Evolutionary conservation across 768 basidiomycete species (phyloP).

Genomic region (Pulveroboletus sp.): DNA sequence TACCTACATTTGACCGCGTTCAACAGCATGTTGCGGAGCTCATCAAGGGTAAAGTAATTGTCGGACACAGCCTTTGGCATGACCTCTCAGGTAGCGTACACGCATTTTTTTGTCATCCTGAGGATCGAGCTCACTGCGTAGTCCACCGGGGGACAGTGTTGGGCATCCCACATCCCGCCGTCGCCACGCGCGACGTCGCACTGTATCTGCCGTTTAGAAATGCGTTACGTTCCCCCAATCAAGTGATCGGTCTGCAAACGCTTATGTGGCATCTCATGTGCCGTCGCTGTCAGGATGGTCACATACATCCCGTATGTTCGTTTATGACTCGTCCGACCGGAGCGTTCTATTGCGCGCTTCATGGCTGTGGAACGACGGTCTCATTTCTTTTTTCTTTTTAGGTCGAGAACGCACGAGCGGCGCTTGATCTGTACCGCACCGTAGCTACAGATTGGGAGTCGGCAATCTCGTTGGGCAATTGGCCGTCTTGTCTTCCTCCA

Average conservation of each 20-base stretch:
- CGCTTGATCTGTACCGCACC: constrained; percentile 51
- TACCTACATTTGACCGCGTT: constrained; percentile 55
- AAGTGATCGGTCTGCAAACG: constrained; percentile 70
- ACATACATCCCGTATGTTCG: constrained; percentile 64
- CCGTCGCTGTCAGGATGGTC: constrained; percentile 68
- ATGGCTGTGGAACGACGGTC: constrained; percentile 1
- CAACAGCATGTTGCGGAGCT: constrained; percentile 63
- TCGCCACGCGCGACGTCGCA: constrained; percentile 74
- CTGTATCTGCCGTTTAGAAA: constrained; percentile 78
- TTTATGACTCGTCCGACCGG: neutral
- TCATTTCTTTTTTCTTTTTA: constrained; percentile 32
- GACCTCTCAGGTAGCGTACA: constrained; percentile 63
- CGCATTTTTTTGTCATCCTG: neutral
- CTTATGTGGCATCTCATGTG: constrained; percentile 81
- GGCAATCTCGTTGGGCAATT: constrained; percentile 54
- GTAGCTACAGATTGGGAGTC: constrained; percentile 64
- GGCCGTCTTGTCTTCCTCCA: constrained; percentile 75
- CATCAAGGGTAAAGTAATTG: constrained; percentile 65
- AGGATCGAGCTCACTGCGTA: constrained; percentile 13
- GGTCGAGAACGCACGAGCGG: constrained; percentile 74
- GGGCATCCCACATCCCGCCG: constrained; percentile 76
- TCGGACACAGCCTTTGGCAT: constrained; percentile 78
- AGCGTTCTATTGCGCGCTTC: neutral
- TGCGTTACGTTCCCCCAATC: constrained; percentile 60
- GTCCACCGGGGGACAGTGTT: constrained; percentile 47